Percentiles rank a stretch among this genome's conserved stretches.
phyloP scores from a whole-genome alignment of 2,329 filamentous ascomycete species.

The Chrysoporthe deuterocubensis region DNA sequence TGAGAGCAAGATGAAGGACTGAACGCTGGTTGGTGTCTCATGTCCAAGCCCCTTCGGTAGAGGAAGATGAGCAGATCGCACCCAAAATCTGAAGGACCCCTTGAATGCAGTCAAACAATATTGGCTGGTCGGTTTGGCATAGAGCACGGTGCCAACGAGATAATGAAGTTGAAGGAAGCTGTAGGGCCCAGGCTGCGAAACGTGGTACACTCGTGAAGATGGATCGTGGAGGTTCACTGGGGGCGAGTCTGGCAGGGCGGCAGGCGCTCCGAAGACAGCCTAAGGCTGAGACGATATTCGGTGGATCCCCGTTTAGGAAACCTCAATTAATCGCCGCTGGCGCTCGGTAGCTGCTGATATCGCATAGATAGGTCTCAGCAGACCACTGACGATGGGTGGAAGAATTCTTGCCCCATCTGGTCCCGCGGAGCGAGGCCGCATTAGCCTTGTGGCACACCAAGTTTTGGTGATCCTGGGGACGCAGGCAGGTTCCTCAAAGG shows the following conservation, averaged over 20 bases:
- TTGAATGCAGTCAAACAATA: neutral
- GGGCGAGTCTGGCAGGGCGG: neutral
- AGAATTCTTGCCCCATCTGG: neutral
- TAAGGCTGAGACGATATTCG: neutral
- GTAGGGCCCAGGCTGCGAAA: neutral
- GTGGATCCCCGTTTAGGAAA: neutral
- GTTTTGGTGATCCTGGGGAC: slow-evolving; percentile 20
- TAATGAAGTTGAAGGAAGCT: neutral
- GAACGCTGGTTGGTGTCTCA: neutral
- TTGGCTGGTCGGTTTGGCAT: neutral
- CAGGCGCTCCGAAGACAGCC: neutral
- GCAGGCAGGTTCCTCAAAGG: neutral
- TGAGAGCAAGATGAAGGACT: neutral
- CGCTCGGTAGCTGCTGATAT: slow-evolving; percentile 4
- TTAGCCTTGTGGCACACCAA: slow-evolving; percentile 27
- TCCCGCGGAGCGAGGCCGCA: slow-evolving; percentile 3
- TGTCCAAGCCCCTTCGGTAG: neutral
- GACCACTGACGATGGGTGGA: neutral
- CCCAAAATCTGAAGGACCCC: too few species aligned
- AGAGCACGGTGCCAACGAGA: neutral
- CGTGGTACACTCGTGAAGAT: neutral
- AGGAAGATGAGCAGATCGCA: neutral
- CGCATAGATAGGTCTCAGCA: slow-evolving; percentile 1
- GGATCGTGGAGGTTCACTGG: neutral
- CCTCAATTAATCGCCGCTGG: slow-evolving; percentile 4